These are phyloP conservation scores for Diplodia intermedia DNA, from an alignment of 2,329 filamentous ascomycete genomes.

Conservation along the genomic window DNA sequence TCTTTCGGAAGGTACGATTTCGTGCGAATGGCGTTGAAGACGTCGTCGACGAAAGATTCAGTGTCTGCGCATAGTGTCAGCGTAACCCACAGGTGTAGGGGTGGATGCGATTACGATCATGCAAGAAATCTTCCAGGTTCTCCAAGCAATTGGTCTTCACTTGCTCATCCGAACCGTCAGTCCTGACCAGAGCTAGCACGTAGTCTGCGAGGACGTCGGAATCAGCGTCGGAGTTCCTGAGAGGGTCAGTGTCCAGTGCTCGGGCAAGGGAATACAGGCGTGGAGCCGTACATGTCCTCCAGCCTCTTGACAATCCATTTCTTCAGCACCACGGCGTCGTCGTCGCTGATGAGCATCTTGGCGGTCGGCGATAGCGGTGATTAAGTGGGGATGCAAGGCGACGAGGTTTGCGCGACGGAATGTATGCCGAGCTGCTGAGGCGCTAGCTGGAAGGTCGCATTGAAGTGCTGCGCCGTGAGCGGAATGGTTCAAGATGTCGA, in stretches of 20 bases:
- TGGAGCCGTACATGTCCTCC: conserved; percentile 70
- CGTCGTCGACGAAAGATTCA: conserved; percentile 70
- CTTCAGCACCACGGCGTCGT: conserved; percentile 67
- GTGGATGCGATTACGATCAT: conserved; percentile 61
- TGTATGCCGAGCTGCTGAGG: not conserved
- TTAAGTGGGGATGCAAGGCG: not conserved
- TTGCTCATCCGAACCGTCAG: conserved; percentile 69
- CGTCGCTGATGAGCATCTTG: conserved; percentile 62
- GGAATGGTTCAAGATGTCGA: not conserved
- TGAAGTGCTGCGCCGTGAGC: not conserved
- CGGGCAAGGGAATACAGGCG: not conserved
- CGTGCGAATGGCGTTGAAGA: conserved; percentile 70
- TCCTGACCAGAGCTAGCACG: conserved; percentile 76
- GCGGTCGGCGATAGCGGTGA: conserved; percentile 5
- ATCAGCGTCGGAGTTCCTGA: conserved; percentile 74
- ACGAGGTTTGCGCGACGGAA: not conserved
- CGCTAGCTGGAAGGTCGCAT: conserved; percentile 8
- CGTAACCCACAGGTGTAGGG: not conserved
- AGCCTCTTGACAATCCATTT: conserved; percentile 79
- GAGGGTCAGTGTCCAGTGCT: not conserved
- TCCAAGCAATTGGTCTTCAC: conserved; percentile 72
- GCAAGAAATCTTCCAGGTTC: conserved; percentile 77
- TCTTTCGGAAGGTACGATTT: conserved; percentile 52
- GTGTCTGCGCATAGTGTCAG: conserved; percentile 55
- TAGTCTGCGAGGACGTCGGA: conserved; percentile 84